Percentiles rank a stretch among this genome's conserved stretches.
Evolutionary conservation across 2,329 filamentous ascomycete genomes (phyloP).

Genomic region (Biscogniauxia mediterranea): DNA sequence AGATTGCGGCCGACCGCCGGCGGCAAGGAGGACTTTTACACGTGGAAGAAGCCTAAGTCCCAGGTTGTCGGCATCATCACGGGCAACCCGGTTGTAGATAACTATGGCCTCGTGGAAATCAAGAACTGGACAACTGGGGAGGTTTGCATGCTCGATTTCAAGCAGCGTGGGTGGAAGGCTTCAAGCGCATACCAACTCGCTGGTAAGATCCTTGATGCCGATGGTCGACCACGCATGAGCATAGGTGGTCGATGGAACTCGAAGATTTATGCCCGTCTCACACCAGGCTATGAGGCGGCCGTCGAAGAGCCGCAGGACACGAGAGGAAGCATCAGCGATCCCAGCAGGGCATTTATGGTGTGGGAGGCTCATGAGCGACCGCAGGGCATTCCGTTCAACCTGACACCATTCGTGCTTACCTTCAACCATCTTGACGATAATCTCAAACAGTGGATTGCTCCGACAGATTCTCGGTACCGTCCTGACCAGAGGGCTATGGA

Average conservation of each 20-base stretch:
- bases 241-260: constrained; percentile 97
- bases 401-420: constrained; percentile 92
- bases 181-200: constrained; percentile 85
- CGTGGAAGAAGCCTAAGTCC: constrained; percentile 98
- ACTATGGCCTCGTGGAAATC: constrained; percentile 95
- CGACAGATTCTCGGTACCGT: constrained; percentile 88
- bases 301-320: constrained; percentile 57
- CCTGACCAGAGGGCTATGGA: constrained; percentile 98
- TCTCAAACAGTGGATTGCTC: constrained; percentile 74
- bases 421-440: constrained; percentile 89
- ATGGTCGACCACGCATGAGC: constrained; percentile 81
- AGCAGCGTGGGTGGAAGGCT: constrained; percentile 92
- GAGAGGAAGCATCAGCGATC: constrained; percentile 58
- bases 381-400: constrained; percentile 86
- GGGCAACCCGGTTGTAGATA: constrained; percentile 93
- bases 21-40: constrained; percentile 83
- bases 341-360: constrained; percentile 79
- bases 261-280: constrained; percentile 90
- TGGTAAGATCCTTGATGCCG: constrained; percentile 78
- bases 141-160: constrained; percentile 86
- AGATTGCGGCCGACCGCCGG: constrained; percentile 73
- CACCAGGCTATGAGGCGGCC: constrained; percentile 81
- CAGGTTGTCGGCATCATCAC: constrained; percentile 99
- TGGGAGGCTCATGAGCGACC: constrained; percentile 88
- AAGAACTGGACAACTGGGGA: constrained; percentile 97